Base-by-base conservation (phyloP, 2,329 filamentous ascomycete genomes). In the Trichoderma cornu-damae region DNA sequence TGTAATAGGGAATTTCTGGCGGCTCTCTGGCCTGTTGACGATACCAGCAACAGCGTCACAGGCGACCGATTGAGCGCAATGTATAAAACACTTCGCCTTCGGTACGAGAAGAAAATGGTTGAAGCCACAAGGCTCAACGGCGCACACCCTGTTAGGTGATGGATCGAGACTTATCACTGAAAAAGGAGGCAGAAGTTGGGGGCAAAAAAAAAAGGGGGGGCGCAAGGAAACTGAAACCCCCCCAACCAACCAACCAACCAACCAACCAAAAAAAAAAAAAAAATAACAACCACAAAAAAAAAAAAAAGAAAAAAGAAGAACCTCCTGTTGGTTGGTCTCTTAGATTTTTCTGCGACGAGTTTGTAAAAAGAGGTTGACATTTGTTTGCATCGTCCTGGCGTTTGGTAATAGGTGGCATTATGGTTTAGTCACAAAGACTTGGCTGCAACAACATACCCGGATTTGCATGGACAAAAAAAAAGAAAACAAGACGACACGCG, bases 1-100 rank as follows among this genome's bases (percentile, higher is more conserved):
- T n/a, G 9, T 18, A 16, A 5, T 8, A 77, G 74, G 75, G 73
- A 77, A 46, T 77, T 77, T 59, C 61, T 77, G 59, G 75, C 75
- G 51, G 73, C 70, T 12, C 66, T 77, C 22, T 77, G 75, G 75
- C 75, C 75, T 4, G 75, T 77, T 16, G 75, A 77, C 60, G 73
- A 74, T 61, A 75, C 73, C 38, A 74, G 69, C 61, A 73, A 72
- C 60, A 73, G 70, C 52, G 73, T 77, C 37, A 76, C 73, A n/a
- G 75, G 75, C 50, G 65, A 71, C 50, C 69, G 75, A 57, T 61
- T 77, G 60, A 75, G 73, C 65, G 71, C 72, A 59, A 76, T 77
- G 74, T 77, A 77, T 60, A 69, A 69, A 59, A 73, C 71, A 35
- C 65, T 77, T 43, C 65, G 71, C 52, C 63, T 66, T 44, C 69